Conservation (phyloP, 176 grass and related monocot genomes). For the Aegilops speltoides region DNA sequence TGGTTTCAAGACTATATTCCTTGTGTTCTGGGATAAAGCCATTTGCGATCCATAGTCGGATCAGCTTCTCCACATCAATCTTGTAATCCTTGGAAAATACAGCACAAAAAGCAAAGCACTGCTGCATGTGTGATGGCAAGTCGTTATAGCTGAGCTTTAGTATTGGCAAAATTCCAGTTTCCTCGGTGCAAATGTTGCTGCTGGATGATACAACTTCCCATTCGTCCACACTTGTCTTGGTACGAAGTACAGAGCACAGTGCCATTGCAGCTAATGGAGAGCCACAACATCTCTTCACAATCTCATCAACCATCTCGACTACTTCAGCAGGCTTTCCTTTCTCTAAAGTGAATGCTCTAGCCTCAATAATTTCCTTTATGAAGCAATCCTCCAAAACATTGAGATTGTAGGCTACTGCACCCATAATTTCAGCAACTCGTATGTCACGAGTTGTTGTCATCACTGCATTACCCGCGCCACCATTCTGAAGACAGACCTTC, state of each 20-base stretch:
- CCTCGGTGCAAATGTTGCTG: not conserved
- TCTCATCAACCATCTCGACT: not conserved
- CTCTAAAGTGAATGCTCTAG: not conserved
- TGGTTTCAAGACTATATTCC: not conserved
- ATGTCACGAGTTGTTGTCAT: not conserved
- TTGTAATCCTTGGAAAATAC: constrained; percentile 28
- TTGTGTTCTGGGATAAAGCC: not conserved
- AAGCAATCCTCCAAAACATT: not conserved
- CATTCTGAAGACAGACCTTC: not conserved
- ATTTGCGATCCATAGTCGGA: not conserved
- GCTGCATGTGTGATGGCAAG: not conserved
- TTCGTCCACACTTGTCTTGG: not conserved
- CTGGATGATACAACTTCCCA: not conserved
- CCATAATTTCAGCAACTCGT: not conserved
- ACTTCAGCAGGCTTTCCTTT: not conserved
- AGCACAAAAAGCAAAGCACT: constrained; percentile 17
- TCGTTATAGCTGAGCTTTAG: constrained; percentile 1
- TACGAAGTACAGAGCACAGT: not conserved
- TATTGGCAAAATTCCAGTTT: not conserved
- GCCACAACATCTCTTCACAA: not conserved
- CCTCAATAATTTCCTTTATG: not conserved
- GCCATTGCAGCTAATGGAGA: not conserved
- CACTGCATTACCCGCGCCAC: not conserved
- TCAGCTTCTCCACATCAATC: not conserved
- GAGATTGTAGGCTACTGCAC: not conserved